phyloP scores from a whole-genome alignment of 495 filamentous ascomycete species.

The Podospora pseudocomata region DNA sequence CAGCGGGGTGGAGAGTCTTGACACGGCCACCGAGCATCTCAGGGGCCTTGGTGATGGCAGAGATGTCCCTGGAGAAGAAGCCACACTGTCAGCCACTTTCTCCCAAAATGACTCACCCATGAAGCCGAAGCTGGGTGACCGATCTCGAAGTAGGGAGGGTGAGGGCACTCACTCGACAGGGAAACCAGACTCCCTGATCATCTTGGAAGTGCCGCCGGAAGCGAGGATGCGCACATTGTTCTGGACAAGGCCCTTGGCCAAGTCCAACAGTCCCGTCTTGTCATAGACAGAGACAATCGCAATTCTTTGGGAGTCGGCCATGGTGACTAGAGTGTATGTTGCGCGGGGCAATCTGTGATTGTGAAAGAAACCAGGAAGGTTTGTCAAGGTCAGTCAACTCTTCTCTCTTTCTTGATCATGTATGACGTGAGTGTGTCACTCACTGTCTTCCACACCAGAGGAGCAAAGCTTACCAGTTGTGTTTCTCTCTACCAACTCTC shows the following conservation, averaged over 20 bases:
- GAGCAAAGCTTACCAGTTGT: slow-evolving; percentile 4
- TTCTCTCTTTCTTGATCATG: background rate
- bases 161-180: slow-evolving; percentile 68
- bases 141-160: background rate
- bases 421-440: background rate
- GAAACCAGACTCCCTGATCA: slow-evolving; percentile 94
- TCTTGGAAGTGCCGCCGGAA: slow-evolving; percentile 86
- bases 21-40: slow-evolving; percentile 96
- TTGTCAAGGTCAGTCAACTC: background rate
- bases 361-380: background rate
- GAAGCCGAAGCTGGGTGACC: slow-evolving; percentile 1
- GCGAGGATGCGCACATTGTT: slow-evolving; percentile 89
- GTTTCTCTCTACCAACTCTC: background rate
- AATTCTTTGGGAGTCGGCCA: slow-evolving; percentile 45
- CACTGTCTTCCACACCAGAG: background rate
- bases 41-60: slow-evolving; percentile 94
- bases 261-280: slow-evolving; percentile 93
- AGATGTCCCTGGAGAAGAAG: slow-evolving; percentile 69
- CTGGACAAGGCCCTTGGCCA: slow-evolving; percentile 90
- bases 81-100: slow-evolving; percentile 5
- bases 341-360: slow-evolving; percentile 11
- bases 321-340: slow-evolving; percentile 25
- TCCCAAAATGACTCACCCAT: background rate
- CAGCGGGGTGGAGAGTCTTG: slow-evolving; percentile 94
- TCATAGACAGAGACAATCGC: slow-evolving; percentile 98